Conservation (phyloP, 352 stramenopile genomes). For the Blastocystis sp. region DNA sequence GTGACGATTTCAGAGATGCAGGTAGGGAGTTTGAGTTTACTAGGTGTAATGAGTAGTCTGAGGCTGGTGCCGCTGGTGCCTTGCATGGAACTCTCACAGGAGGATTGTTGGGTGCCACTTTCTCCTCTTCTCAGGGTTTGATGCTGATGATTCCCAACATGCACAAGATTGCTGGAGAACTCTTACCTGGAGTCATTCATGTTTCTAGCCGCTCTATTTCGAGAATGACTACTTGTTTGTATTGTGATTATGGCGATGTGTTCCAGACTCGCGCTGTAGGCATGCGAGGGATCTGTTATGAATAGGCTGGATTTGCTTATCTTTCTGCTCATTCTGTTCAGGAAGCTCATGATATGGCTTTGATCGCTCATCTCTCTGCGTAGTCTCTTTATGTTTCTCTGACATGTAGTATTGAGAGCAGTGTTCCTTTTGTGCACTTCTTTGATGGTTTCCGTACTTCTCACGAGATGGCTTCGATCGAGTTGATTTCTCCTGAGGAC, state of each 20-base stretch:
- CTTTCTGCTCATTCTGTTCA: conserved; percentile 72
- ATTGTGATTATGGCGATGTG: conserved; percentile 80
- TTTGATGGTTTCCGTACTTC: conserved; percentile 74
- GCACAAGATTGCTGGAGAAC: conserved; percentile 67
- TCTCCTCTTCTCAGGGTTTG: conserved; percentile 73
- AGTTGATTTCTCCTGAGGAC: conserved; percentile 68
- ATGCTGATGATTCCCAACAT: conserved; percentile 73
- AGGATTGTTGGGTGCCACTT: conserved; percentile 67
- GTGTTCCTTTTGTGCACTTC: conserved; percentile 74
- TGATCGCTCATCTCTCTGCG: conserved; percentile 73
- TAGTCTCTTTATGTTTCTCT: conserved; percentile 60
- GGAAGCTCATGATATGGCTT: conserved; percentile 74
- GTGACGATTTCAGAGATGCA: conserved; percentile 71
- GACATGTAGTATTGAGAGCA: conserved; percentile 63
- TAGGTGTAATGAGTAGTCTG: conserved; percentile 14
- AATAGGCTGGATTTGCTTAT: conserved; percentile 72
- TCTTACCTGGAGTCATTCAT: conserved; percentile 72
- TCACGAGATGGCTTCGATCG: conserved; percentile 70
- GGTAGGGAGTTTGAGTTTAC: background rate
- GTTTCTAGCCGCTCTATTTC: conserved; percentile 75
- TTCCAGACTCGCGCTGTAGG: conserved; percentile 72
- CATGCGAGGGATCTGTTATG: conserved; percentile 69
- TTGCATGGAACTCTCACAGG: conserved; percentile 71
- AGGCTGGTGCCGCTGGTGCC: conserved; percentile 68
- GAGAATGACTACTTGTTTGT: conserved; percentile 69